Base-by-base conservation (phyloP, 1,284 basidiomycete species). In the Rhodotorula sp. region DNA sequence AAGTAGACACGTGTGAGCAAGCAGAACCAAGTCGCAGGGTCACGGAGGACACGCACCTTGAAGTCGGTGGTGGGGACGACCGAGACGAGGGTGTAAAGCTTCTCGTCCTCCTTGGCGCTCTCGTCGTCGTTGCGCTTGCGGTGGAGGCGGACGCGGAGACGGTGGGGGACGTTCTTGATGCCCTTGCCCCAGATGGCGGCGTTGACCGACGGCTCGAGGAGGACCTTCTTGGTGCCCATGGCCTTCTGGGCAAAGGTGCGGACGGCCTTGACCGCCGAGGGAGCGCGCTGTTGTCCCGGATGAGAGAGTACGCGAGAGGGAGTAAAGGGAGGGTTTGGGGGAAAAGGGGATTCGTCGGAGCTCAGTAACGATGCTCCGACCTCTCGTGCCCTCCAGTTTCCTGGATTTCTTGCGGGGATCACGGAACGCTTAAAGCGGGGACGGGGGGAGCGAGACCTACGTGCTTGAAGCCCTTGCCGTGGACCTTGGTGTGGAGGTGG, bases 171-270 rank as follows among this genome's bases (percentile, higher is more conserved):
- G 72, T 87, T 89, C 85, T 94, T 93, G 83, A 97, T 87, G 53
- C 91, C 91, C 77, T 85, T 88, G 47, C 86, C 86, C 94, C 94
- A 96, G 71, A 96, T 83, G 74, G 89, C 90, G 84, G 94, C 90
- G 87, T 97, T 97, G 77, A 96, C 87, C 78, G 89, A 89, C 77
- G 93, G 92, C 84, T 95, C 92, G 80, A 97, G 80, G 69, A 93
- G 88, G 74, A 97, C 90, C 82, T 96, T 94, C 63, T 86, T 82
- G 77, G 94, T 95, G 78, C 92, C 93, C 94, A 97, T 96, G 55
- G 90, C 84, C 84, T 93, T 93, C 79, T 87, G 88, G 32, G 94
- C 93, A 79, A 96, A 97, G 67, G 87, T 85, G 77, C 91, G 84
- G 76, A 96, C 89, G 75, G 90, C 90, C 85, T 96, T 96, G 83